These are phyloP conservation scores for Dictyostelium capitatum DNA, from an alignment of 78 protist species.

Conservation along the genomic window DNA sequence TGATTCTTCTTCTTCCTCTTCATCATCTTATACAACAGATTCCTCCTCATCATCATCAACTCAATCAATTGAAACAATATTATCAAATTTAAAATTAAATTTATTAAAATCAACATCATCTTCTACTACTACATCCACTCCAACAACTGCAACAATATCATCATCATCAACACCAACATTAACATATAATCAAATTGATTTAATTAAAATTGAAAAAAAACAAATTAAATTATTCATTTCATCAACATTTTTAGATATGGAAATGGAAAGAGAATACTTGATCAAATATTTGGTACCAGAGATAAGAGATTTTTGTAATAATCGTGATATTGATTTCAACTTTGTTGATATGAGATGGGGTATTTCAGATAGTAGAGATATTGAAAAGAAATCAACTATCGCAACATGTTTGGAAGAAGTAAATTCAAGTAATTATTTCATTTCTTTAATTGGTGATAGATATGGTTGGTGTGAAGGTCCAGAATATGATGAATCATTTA, in stretches of 20 bases:
- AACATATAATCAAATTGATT: constrained; percentile 12
- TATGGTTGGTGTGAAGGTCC: constrained; percentile 72
- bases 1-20: neutral
- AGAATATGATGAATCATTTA: constrained; percentile 25
- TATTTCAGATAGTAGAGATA: constrained; percentile 11
- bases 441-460: constrained; percentile 57
- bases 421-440: constrained; percentile 3
- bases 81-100: neutral
- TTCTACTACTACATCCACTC: neutral
- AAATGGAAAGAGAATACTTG: constrained; percentile 36
- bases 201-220: neutral
- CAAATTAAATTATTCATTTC: constrained; percentile 9
- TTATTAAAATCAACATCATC: neutral
- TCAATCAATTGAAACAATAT: neutral
- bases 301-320: constrained; percentile 20
- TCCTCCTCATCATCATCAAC: neutral
- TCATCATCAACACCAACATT: neutral
- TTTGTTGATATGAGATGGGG: constrained; percentile 77
- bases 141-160: neutral
- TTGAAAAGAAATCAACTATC: constrained; percentile 16
- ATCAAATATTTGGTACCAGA: constrained; percentile 41
- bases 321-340: constrained; percentile 30
- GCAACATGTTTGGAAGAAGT: constrained; percentile 63
- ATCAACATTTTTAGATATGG: constrained; percentile 62
- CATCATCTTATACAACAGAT: neutral